Percentiles rank a stretch among this genome's conserved stretches.
These are phyloP conservation scores for Dendrocalamus sinicus DNA, from an alignment of 176 grass and related monocot genomes.

Conservation along the genomic window DNA sequence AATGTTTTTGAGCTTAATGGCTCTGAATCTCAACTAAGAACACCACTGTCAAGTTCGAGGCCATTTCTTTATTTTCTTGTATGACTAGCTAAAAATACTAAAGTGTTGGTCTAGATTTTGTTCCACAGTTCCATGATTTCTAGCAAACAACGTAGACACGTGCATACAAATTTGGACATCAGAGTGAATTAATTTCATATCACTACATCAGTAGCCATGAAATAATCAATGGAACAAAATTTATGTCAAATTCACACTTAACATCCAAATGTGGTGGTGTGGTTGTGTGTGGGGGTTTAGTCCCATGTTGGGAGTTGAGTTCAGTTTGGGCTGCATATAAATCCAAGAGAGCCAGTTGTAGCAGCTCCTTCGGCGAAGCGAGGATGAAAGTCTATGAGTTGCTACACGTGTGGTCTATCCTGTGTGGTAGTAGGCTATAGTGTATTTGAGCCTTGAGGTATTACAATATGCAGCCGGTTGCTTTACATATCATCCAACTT, in stretches of 20 bases:
- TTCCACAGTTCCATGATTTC: not conserved
- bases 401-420: too few relatives aligned
- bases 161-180: not conserved
- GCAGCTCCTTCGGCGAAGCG: not conserved
- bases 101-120: not conserved
- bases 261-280: not conserved
- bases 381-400: not conserved
- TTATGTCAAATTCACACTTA: not conserved
- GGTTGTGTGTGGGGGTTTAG: too few relatives aligned
- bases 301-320: not conserved
- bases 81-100: not conserved
- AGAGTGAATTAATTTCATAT: not conserved
- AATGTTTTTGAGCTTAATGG: not conserved
- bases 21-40: not conserved
- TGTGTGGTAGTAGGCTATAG: too few relatives aligned
- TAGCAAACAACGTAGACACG: not conserved
- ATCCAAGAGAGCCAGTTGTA: not conserved
- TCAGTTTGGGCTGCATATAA: not conserved
- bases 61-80: too few relatives aligned
- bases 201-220: not conserved
- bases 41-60: not conserved
- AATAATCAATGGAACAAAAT: not conserved
- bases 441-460: too few relatives aligned
- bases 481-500: too few relatives aligned
- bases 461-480: too few relatives aligned